Base-by-base conservation (phyloP, 176 grass and related monocot species). In the Phoenix dactylifera region DNA sequence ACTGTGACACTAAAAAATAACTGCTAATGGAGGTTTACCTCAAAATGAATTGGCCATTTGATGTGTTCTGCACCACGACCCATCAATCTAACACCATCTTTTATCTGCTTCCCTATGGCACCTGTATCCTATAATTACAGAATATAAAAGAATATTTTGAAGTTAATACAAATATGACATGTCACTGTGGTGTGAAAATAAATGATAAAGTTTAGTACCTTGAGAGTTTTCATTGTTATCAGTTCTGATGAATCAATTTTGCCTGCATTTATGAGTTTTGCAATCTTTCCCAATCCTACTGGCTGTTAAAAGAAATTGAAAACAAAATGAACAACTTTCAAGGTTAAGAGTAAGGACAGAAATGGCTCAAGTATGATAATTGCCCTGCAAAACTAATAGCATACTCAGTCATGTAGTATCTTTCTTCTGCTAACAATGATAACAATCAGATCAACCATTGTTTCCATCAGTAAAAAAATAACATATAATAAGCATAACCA, bases 21-120 rank as follows among this genome's bases (percentile, higher is more conserved):
- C 10, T 22, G 10, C 49, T 50, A 50, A 24, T 2, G 60, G 24
- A 24, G 44, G 25, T 60, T 76, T 74, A 72, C 91, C 83, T 96
- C 92, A 25, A 96, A 77, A 64, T 96, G 92, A 74, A 90, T 85
- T 4, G 83, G 92, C 92, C 92, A 90, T 85, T 96, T 96, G 30
- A 96, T 90, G 71, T 96, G 80, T 82, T 96, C 92, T 50, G 83
- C 81, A 67, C 83, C 92, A 53, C 83, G 86, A 2, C 86, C 83
- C 92, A 96, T 96, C 69, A 96, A 82, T 26, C 87, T 85, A 71
- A 96, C 89, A 51, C 92, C 92, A 72, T 96, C 92, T 63, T 96
- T 77, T 80, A 96, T 90, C 79, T 96, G 80, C 69, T 96, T 96
- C 22, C 92, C 87, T 62, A 96, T 90, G 28, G 87, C 92, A 68